Percentiles rank a stretch among this genome's conserved stretches.
phyloP scores from a whole-genome alignment of 495 filamentous ascomycete genomes.

The Podospora appendiculata region DNA sequence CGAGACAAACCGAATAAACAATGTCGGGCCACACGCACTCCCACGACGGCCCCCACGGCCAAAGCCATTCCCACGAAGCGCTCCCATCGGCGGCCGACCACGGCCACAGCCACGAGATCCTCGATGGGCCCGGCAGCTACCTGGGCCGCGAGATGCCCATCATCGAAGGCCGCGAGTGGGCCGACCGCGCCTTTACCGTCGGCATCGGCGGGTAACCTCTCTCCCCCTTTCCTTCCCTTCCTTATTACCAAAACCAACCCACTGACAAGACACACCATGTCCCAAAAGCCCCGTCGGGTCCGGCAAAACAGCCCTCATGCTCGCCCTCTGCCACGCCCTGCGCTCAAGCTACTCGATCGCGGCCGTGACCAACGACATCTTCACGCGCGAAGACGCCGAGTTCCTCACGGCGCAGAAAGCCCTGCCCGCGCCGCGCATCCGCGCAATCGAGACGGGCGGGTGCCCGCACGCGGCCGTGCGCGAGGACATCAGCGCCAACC shows the following conservation, averaged over 20 bases:
- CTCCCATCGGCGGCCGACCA: constrained; percentile 62
- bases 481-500: constrained; percentile 92
- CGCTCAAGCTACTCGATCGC: constrained; percentile 75
- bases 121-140: constrained; percentile 88
- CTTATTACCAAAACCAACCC: neutral
- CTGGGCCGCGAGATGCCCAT: constrained; percentile 89
- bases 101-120: constrained; percentile 92
- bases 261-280: neutral
- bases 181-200: constrained; percentile 85
- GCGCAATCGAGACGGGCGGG: constrained; percentile 94
- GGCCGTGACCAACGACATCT: constrained; percentile 98
- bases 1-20: neutral
- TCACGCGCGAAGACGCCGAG: constrained; percentile 95
- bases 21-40: constrained; percentile 6
- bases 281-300: constrained; percentile 79
- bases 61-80: constrained; percentile 52
- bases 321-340: constrained; percentile 74
- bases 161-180: constrained; percentile 79
- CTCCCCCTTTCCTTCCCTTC: constrained; percentile 2
- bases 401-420: constrained; percentile 85
- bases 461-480: constrained; percentile 97
- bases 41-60: constrained; percentile 25
- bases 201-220: constrained; percentile 84
- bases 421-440: constrained; percentile 73
- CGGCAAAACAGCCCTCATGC: constrained; percentile 95